Conservation (phyloP, 2,329 filamentous ascomycete species). For the Coniella lustricola region DNA sequence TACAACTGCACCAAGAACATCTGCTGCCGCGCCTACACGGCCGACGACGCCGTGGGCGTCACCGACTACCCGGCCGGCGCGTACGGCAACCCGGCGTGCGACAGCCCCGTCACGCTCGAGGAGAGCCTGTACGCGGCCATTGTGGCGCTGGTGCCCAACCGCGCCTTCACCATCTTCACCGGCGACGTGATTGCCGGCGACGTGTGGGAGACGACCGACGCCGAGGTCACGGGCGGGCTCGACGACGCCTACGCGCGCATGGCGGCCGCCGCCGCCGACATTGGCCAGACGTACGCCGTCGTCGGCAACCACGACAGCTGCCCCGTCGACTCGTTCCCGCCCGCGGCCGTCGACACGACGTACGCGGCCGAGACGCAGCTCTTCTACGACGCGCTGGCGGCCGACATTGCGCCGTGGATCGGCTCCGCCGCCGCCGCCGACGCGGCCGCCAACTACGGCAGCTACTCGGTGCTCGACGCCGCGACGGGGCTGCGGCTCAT, state of each 20-base stretch:
- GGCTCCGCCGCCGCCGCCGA: constrained; percentile 27
- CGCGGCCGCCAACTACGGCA: constrained; percentile 35
- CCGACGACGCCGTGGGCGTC: constrained; percentile 40
- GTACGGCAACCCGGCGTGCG: constrained; percentile 47
- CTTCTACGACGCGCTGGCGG: constrained; percentile 43
- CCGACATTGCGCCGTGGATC: constrained; percentile 42
- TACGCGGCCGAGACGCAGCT: constrained; percentile 36
- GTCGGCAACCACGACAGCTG: constrained; percentile 51
- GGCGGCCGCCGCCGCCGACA: constrained; percentile 16
- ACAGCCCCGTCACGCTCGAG: constrained; percentile 43
- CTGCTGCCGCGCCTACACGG: constrained; percentile 48
- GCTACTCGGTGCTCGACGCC: constrained; percentile 40
- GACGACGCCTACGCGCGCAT: constrained; percentile 41
- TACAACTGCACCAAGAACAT: constrained; percentile 51
- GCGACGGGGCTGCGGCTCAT: constrained; percentile 44
- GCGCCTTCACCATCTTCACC: constrained; percentile 51
- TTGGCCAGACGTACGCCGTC: constrained; percentile 37
- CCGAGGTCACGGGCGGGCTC: constrained; percentile 27
- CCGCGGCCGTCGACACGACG: constrained; percentile 26
- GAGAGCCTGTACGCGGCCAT: constrained; percentile 50
- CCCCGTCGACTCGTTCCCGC: constrained; percentile 45
- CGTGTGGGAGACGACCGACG: constrained; percentile 36
- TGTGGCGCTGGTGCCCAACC: constrained; percentile 35
- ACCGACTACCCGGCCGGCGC: constrained; percentile 42
- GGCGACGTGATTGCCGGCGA: constrained; percentile 51